These are phyloP conservation scores for Eucalyptus curtisii DNA, from an alignment of 345 rosid species.

Conservation along the genomic window DNA sequence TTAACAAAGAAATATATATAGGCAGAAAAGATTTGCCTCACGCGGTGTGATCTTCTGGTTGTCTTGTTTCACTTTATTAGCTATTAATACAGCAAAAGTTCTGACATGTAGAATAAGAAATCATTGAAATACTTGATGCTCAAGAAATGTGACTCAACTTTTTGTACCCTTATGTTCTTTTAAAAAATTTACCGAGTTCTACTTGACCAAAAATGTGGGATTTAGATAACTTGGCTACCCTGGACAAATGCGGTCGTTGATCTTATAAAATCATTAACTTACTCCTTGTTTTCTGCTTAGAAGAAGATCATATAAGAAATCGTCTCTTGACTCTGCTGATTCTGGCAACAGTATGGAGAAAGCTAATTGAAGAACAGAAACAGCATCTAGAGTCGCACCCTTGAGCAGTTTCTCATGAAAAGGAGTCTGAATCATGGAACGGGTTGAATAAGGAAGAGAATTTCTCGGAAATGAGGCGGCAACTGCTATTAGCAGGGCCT, in stretches of 20 bases:
- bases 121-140: background rate
- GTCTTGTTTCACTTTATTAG: background rate
- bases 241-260: no score
- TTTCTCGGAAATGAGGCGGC: constrained; percentile 4
- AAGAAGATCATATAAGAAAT: no score
- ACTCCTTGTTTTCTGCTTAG: no score
- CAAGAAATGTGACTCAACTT: no score
- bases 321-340: no score
- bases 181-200: no score
- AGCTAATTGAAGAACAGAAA: background rate
- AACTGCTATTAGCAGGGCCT: constrained; percentile 1
- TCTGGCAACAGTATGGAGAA: no score
- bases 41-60: background rate
- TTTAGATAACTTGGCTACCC: no score
- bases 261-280: no score
- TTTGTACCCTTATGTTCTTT: no score
- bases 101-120: background rate
- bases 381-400: background rate
- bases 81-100: background rate
- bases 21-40: background rate
- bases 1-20: no score
- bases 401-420: background rate
- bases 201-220: no score
- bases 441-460: background rate
- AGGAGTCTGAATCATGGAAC: background rate